A percentile compares a stretch with the other conserved stretches of the same genome.
These are phyloP conservation scores for Vanilla planifolia DNA, from an alignment of 106 monocot species.

Conservation along the genomic window DNA sequence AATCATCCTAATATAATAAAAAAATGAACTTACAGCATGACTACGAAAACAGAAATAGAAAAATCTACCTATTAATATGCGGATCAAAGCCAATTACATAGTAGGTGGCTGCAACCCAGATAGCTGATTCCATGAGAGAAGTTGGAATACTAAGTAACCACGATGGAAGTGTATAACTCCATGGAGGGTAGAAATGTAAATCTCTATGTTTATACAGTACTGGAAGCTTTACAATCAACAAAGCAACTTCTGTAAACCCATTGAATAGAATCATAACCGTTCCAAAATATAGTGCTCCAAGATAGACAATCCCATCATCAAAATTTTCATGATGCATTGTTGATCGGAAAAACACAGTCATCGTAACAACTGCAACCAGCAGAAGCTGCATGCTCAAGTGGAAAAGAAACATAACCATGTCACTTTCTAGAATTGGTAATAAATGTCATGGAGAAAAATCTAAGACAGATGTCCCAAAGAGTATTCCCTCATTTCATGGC, in stretches of 20 bases:
- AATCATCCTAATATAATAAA: not conserved
- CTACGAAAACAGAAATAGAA: not conserved
- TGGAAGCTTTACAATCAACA: conserved; percentile 91
- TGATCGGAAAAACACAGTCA: conserved; percentile 96
- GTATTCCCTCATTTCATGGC: too few relatives aligned
- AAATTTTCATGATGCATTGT: conserved; percentile 76
- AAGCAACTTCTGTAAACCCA: conserved; percentile 96
- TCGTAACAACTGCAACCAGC: conserved; percentile 82
- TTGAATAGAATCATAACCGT: conserved; percentile 94
- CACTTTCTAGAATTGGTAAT: too few relatives aligned
- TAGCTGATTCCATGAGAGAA: conserved; percentile 74
- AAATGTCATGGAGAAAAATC: too few relatives aligned
- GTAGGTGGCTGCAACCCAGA: conserved; percentile 93
- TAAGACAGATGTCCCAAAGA: too few relatives aligned
- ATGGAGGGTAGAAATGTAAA: conserved; percentile 89
- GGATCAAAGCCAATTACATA: conserved; percentile 97
- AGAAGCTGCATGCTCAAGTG: conserved; percentile 75
- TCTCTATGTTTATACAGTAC: conserved; percentile 98
- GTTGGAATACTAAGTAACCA: conserved; percentile 95
- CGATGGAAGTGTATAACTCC: conserved; percentile 87
- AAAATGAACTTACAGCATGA: conserved; percentile 1
- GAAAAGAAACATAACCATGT: too few relatives aligned
- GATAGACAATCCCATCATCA: conserved; percentile 93
- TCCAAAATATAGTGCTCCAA: conserved; percentile 84
- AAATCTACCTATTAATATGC: conserved; percentile 74